Conservation (phyloP, 176 grass and related monocot genomes). For the Ensete glaucum region DNA sequence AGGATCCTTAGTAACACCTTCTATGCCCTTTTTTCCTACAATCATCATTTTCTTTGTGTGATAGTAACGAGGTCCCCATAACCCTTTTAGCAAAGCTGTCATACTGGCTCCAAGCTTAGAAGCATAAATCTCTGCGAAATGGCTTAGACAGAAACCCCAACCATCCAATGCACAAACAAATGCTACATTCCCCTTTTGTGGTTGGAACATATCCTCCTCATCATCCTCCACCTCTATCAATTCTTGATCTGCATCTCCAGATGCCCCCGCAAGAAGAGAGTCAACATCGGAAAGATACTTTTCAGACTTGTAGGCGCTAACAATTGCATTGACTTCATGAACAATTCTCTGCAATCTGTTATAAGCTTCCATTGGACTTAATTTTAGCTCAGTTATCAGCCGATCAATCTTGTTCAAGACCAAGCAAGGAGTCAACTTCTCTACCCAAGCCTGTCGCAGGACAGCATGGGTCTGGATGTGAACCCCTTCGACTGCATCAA, state of each 20-base stretch:
- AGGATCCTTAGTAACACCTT: constrained; percentile 33
- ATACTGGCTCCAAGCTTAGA: constrained; percentile 32
- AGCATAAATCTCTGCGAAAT: constrained; percentile 58
- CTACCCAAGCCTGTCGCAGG: constrained; percentile 76
- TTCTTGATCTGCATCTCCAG: constrained; percentile 29
- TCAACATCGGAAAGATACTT: constrained; percentile 84
- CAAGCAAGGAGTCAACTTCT: constrained; percentile 75
- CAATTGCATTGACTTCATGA: constrained; percentile 60
- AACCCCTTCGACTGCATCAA: constrained; percentile 79
- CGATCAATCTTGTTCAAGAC: constrained; percentile 93
- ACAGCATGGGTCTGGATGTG: constrained; percentile 82
- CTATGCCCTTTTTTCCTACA: constrained; percentile 65
- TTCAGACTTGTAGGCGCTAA: constrained; percentile 63
- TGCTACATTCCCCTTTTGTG: constrained; percentile 77
- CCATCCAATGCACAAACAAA: constrained; percentile 81
- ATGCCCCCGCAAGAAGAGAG: constrained; percentile 41
- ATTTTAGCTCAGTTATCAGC: constrained; percentile 72
- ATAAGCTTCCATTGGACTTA: constrained; percentile 69
- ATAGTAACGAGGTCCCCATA: constrained; percentile 69
- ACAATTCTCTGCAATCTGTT: constrained; percentile 54
- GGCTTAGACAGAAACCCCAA: constrained; percentile 76
- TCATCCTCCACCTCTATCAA: constrained; percentile 44
- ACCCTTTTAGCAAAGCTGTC: constrained; percentile 48
- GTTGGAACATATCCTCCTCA: constrained; percentile 73
- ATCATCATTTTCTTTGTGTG: constrained; percentile 59